Base-by-base conservation (phyloP, 2,329 filamentous ascomycete genomes). In the Zalaria sp. region DNA sequence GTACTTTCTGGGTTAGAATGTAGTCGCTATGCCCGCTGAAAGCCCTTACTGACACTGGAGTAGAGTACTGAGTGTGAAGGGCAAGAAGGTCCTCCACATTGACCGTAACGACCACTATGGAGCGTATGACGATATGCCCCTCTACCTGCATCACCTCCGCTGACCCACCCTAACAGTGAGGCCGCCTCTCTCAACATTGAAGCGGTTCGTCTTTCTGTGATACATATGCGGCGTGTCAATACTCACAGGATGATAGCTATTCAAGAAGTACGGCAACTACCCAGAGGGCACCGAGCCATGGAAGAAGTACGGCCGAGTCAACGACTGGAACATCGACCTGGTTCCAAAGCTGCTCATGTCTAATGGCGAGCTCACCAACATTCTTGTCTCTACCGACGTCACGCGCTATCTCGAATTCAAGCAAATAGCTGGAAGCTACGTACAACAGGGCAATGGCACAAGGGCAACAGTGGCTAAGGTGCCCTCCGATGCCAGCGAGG, bases 261-360 rank as follows among this genome's bases (percentile, higher is more conserved):
- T 93, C 77, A 93, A 91, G 72, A 93, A 88, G 65, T 93, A 94
- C 64, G 84, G 85, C 62, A 91, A 91, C 71, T 84, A 78, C 60
- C 62, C 68, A 46, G 62, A 73, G 47, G 84, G 83, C 53, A 81
- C 87, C 59, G 84, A 95, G 72, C 88, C 89, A 51, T 96, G 91
- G 91, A 89, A 93, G 73, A 88, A 94, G 67, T 96, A 95, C 64
- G 89, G 89, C 55, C 83, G 91, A 46, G 72, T 80, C 61, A 95
- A 95, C 68, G 89, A 96, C 75, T 98, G 91, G 91, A 96, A 95
- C 73, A 93, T 98, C 65, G 93, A 98, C 62, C 76, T 98, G 47
- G 88, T 98, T 38, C 89, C 91, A 53, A 98, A 98, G 75, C 81
- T 98, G 57, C 77, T 98, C 64, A 96, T 98, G 88, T 87, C 89